phyloP scores from a whole-genome alignment of 805 yeast species.

The Brettanomyces bruxellensis region DNA sequence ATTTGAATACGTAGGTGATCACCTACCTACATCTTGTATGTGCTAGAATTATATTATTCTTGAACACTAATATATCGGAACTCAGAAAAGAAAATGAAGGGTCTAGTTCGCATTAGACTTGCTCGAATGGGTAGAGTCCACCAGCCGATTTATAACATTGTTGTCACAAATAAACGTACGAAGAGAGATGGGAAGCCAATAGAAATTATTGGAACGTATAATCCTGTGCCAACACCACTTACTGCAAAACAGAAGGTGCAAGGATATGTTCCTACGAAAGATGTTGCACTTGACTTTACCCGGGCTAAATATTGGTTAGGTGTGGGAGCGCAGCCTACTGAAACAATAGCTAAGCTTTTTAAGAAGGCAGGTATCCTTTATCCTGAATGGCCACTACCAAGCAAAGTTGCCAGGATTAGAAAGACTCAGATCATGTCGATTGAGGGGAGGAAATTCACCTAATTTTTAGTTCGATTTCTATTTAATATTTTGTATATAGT shows the following conservation, averaged over 20 bases:
- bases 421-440: conserved; percentile 14
- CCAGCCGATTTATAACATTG: conserved; percentile 86
- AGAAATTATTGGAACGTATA: conserved; percentile 91
- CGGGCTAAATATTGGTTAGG: conserved; percentile 95
- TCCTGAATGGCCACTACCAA: conserved; percentile 49
- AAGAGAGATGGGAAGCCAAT: conserved; percentile 86
- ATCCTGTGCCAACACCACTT: conserved; percentile 70
- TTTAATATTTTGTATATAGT: conserved; percentile 4
- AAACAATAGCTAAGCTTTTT: conserved; percentile 66
- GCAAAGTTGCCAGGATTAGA: conserved; percentile 13
- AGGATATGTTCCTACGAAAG: conserved; percentile 59
- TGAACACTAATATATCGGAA: no score
- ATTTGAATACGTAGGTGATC: no score
- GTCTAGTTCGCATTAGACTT: conserved; percentile 76
- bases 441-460: conserved; percentile 18
- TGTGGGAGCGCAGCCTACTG: conserved; percentile 93
- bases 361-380: conserved; percentile 68
- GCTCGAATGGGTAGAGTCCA: conserved; percentile 89
- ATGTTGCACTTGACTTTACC: conserved; percentile 74
- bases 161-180: conserved; percentile 66
- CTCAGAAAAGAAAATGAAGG: conserved; percentile 34
- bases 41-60: no score
- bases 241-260: conserved; percentile 49
- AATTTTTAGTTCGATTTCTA: background rate
- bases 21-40: no score